Evolutionary conservation across 768 basidiomycete species (phyloP).

Genomic region (Lactarius vividus): DNA sequence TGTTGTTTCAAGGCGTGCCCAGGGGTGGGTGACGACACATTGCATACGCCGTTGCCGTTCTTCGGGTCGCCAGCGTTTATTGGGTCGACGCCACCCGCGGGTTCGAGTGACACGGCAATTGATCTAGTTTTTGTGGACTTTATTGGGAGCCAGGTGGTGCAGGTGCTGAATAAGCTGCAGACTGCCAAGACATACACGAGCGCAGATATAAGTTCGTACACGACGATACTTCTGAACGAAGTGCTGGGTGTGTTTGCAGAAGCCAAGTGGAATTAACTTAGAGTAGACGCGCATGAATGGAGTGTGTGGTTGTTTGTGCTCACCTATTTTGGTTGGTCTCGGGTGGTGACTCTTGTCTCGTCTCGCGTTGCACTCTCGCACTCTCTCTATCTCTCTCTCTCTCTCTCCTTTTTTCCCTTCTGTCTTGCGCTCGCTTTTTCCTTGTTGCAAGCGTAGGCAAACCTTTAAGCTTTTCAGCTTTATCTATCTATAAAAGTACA

Average conservation of each 20-base stretch:
- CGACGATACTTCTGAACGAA: constrained; percentile 47
- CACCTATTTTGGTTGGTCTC: neutral
- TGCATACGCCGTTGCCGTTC: constrained; percentile 59
- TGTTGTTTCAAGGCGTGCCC: constrained; percentile 53
- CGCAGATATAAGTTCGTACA: constrained; percentile 55
- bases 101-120: constrained; percentile 49
- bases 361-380: neutral
- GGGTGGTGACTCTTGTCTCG: neutral
- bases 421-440: constrained; percentile 22
- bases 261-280: constrained; percentile 33
- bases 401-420: neutral
- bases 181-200: constrained; percentile 46
- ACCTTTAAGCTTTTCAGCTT: constrained; percentile 26
- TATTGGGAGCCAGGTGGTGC: constrained; percentile 51
- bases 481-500: constrained; percentile 39
- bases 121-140: constrained; percentile 80
- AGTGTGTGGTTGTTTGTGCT: neutral
- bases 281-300: neutral
- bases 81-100: constrained; percentile 50
- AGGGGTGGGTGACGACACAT: constrained; percentile 70
- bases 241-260: constrained; percentile 59
- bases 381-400: neutral
- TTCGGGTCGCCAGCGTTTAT: constrained; percentile 57
- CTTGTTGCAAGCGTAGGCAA: constrained; percentile 21
- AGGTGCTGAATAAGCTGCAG: too few relatives aligned